A percentile compares a stretch with the other conserved stretches of the same genome.
Evolutionary conservation across 2,329 filamentous ascomycete genomes (phyloP).

Genomic region (Phyllosticta citriasiana): DNA sequence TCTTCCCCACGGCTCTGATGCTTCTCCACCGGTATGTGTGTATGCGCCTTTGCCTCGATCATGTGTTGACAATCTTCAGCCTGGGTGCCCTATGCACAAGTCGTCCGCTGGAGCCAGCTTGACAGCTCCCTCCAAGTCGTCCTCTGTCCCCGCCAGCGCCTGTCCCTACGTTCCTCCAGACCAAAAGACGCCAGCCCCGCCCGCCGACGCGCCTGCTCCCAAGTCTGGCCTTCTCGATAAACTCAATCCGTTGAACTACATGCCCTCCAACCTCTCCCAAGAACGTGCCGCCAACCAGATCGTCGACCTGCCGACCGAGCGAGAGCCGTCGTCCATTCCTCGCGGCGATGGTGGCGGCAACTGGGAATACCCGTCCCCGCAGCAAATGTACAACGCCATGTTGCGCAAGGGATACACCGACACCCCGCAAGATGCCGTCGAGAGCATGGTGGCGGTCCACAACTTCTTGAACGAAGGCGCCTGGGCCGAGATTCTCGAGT

Average conservation of each 20-base stretch:
- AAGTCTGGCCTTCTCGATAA: conserved; percentile 48
- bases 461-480: conserved; percentile 98
- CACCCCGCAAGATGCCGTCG: conserved; percentile 84
- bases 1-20: conserved; percentile 33
- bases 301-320: conserved; percentile 62
- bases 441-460: conserved; percentile 95
- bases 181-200: conserved; percentile 19
- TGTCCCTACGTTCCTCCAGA: conserved; percentile 25
- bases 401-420: conserved; percentile 92
- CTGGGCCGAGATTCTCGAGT: conserved; percentile 88
- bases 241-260: conserved; percentile 81
- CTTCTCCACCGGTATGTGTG: conserved; percentile 46
- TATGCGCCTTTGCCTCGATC: conserved; percentile 16
- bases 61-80: conserved; percentile 31
- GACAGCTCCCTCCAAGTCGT: conserved; percentile 17
- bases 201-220: conserved; percentile 22
- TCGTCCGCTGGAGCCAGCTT: conserved; percentile 23
- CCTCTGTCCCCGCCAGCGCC: conserved; percentile 34
- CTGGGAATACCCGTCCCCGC: conserved; percentile 97
- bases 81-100: conserved; percentile 60
- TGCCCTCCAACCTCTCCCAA: conserved; percentile 83
- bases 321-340: conserved; percentile 86
- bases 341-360: conserved; percentile 63
- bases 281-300: conserved; percentile 63
- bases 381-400: conserved; percentile 99